Percentiles rank a stretch among this genome's conserved stretches.
Conservation (phyloP, 1,139 yeast species). For the Blastobotrys persicus region DNA sequence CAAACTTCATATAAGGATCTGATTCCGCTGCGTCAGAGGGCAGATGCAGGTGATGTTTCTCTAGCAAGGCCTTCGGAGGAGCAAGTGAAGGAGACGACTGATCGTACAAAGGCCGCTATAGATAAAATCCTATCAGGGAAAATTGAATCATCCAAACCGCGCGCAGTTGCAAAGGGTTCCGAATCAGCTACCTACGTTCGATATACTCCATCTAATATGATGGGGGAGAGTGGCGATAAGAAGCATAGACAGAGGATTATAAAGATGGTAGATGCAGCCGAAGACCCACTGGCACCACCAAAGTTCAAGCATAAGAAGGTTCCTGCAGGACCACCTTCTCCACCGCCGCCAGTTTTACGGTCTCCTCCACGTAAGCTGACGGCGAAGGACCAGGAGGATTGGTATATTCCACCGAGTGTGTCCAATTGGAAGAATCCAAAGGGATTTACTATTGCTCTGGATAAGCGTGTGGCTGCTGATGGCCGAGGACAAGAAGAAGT, state of each 20-base stretch:
- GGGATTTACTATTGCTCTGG: constrained; percentile 82
- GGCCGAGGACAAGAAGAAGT: constrained; percentile 42
- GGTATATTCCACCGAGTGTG: constrained; percentile 89
- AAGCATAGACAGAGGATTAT: constrained; percentile 42
- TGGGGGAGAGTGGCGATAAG: constrained; percentile 30
- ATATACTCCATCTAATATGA: constrained; percentile 47
- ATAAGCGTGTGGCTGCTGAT: constrained; percentile 68
- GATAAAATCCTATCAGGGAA: constrained; percentile 46
- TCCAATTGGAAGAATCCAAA: constrained; percentile 96
- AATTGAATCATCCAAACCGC: constrained; percentile 33
- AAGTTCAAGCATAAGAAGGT: constrained; percentile 72
- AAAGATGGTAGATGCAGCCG: constrained; percentile 56
- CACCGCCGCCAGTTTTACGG: constrained; percentile 47
- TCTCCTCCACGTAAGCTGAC: constrained; percentile 58
- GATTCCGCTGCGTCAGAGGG: constrained; percentile 48
- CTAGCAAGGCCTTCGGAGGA: constrained; percentile 44
- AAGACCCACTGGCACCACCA: constrained; percentile 88
- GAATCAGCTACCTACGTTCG: constrained; percentile 45
- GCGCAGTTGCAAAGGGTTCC: constrained; percentile 29
- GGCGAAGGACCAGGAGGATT: constrained; percentile 71
- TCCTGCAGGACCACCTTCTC: constrained; percentile 63
- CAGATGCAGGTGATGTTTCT: constrained; percentile 37
- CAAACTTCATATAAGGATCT: constrained; percentile 45
- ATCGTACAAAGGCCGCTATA: constrained; percentile 49
- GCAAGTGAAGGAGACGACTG: constrained; percentile 41